Base-by-base conservation (phyloP, 208 protist genomes). In the Acanthamoeba culbertsoni region DNA sequence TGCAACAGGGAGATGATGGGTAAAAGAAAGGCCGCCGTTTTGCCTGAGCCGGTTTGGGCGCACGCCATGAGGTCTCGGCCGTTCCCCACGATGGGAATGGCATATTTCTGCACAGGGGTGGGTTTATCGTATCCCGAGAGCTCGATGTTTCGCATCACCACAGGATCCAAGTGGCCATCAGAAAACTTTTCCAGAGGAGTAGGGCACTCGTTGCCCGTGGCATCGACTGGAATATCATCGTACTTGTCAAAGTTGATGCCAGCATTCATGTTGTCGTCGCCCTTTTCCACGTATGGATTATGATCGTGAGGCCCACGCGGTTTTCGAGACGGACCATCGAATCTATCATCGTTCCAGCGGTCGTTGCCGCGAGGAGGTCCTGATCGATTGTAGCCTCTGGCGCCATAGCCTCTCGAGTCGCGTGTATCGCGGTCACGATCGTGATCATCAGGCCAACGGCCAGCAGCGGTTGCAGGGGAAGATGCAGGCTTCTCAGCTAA, bases 1-100 rank as follows among this genome's bases (percentile, higher is more conserved):
- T 98, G 95, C 0, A 99, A 96, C 23, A 75, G 53, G 93, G 98
- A 98, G 79, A 99, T 98, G 51, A 98, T 98, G 26, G 99, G 99
- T 31, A 99, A 95, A 2, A 99, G 96, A 96, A 99, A 99, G 31
- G 99, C 98, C 37, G 98, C 99, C 4, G 99, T 99, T 97, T 99
- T 99, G 88, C 99, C 99, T 26, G 99, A 99, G 88, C 95, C 99
- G 31, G 99, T 99, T 97, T 99, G 99, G 10, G 99, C 99, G 94
- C 99, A 99, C 7, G 98, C 98, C 99, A 99, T 99, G 6, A 99
- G 94, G 95, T 99, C 99, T 53, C 98, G 93, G 33, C 98, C 97
- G 14, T 95, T 93, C 5, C 98, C 42, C 23, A 99, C 98, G 92
- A 99, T 98, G 75, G 99, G 99, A 82, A 99, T 99, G 86, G 98